A percentile compares a stretch with the other conserved stretches of the same genome.
Evolutionary conservation across 352 stramenopile species (phyloP).

Genomic region (Phytopythium sindhum): DNA sequence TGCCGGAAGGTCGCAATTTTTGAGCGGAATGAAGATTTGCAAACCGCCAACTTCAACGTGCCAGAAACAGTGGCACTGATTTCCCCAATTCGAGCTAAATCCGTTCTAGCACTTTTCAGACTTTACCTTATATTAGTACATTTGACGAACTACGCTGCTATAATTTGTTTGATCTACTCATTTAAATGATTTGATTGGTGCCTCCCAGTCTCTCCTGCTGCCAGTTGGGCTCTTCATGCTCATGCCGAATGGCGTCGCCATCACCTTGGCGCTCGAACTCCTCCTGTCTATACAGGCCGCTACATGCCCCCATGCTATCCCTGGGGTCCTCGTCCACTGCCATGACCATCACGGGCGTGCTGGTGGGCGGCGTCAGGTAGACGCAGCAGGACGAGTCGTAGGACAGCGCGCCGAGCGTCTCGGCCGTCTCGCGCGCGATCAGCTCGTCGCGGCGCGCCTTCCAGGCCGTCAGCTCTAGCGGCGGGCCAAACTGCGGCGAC

Average conservation of each 20-base stretch:
- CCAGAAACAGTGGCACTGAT: not conserved
- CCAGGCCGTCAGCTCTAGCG: constrained; percentile 29
- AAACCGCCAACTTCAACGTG: not conserved
- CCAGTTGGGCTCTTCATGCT: not conserved
- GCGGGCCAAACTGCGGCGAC: constrained; percentile 15
- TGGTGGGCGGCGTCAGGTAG: constrained; percentile 5
- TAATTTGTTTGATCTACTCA: not conserved
- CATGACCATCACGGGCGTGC: not conserved
- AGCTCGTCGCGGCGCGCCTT: constrained; percentile 23
- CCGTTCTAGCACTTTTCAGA: no score
- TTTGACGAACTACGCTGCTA: no score
- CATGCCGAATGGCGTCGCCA: not conserved
- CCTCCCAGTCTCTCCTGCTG: not conserved
- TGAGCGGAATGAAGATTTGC: not conserved
- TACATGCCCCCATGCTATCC: not conserved
- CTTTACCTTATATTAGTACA: no score
- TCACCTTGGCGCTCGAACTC: not conserved
- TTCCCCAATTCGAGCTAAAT: not conserved
- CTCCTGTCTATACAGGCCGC: not conserved
- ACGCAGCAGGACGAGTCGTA: constrained; percentile 1
- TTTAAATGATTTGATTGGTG: not conserved
- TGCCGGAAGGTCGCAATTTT: no score
- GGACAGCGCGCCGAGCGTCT: constrained; percentile 8
- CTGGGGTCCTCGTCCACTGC: not conserved
- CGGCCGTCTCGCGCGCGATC: constrained; percentile 22